A percentile compares a stretch with the other conserved stretches of the same genome.
Conservation (phyloP, 371 early-diverging fungal genomes). For the Dinochytrium kinnereticum region DNA sequence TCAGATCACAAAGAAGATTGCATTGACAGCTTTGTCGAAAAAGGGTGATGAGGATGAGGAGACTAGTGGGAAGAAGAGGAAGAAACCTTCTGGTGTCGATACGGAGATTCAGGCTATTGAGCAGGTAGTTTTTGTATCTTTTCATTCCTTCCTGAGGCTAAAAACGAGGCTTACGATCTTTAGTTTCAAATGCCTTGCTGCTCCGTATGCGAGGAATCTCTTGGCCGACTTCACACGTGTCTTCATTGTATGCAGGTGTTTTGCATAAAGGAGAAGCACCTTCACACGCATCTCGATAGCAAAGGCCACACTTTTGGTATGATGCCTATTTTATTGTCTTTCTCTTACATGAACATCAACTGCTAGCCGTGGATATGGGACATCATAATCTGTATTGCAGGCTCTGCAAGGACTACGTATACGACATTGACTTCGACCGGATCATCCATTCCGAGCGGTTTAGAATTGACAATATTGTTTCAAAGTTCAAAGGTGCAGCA, state of each 20-base stretch:
- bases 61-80: slow-evolving; percentile 41
- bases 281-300: slow-evolving; percentile 65
- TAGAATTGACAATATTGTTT: slow-evolving; percentile 56
- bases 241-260: slow-evolving; percentile 67
- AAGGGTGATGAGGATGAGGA: slow-evolving; percentile 13
- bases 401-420: slow-evolving; percentile 86
- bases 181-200: slow-evolving; percentile 43
- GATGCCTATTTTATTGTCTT: background rate
- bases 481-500: slow-evolving; percentile 46
- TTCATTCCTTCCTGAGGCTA: background rate
- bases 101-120: slow-evolving; percentile 39
- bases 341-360: slow-evolving; percentile 8
- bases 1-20: slow-evolving; percentile 22
- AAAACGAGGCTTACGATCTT: too few species aligned
- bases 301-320: slow-evolving; percentile 70
- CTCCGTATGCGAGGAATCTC: slow-evolving; percentile 60
- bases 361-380: slow-evolving; percentile 69
- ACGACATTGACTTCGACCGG: slow-evolving; percentile 77
- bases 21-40: slow-evolving; percentile 22
- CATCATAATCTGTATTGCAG: slow-evolving; percentile 72
- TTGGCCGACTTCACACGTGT: slow-evolving; percentile 80
- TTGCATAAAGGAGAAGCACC: slow-evolving; percentile 72
- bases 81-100: slow-evolving; percentile 35
- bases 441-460: slow-evolving; percentile 64
- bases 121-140: slow-evolving; percentile 25